Percentiles rank a stretch among this genome's conserved stretches.
Conservation (phyloP, 441 rosid genomes). For the Rhodomyrtus psidioides region DNA sequence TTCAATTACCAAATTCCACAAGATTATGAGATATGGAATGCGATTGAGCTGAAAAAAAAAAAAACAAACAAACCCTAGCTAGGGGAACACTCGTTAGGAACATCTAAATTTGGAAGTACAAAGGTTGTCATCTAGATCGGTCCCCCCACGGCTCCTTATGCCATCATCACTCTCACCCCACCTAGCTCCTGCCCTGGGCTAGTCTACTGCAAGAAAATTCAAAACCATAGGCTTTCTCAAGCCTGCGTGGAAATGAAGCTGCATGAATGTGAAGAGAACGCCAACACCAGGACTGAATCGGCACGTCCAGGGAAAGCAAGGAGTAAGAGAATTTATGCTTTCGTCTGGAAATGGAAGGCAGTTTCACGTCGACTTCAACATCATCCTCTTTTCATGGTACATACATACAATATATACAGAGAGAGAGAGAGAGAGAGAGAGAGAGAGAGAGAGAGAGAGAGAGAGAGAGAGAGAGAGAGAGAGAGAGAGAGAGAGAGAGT, state of each 20-base stretch:
- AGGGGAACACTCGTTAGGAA: not conserved
- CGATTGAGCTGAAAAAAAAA: no score
- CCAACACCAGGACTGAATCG: not conserved
- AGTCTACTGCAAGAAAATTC: not conserved
- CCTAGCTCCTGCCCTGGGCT: not conserved
- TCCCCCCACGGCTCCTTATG: not conserved
- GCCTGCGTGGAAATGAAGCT: not conserved
- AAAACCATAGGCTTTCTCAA: not conserved
- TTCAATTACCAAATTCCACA: no score
- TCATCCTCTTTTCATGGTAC: not conserved
- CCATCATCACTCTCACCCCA: not conserved
- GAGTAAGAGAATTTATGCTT: not conserved
- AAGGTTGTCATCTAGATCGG: not conserved
- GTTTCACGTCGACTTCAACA: not conserved
- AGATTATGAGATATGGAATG: no score
- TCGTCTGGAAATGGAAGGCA: not conserved
- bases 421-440: no score
- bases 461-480: no score
- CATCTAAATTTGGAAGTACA: not conserved
- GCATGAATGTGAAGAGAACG: not conserved
- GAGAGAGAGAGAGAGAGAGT: no score
- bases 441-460: no score
- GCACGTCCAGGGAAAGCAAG: not conserved
- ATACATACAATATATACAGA: no score
- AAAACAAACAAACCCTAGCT: no score